Evolutionary conservation across 768 basidiomycete species (phyloP).

Genomic region (Phylloporus sp.): DNA sequence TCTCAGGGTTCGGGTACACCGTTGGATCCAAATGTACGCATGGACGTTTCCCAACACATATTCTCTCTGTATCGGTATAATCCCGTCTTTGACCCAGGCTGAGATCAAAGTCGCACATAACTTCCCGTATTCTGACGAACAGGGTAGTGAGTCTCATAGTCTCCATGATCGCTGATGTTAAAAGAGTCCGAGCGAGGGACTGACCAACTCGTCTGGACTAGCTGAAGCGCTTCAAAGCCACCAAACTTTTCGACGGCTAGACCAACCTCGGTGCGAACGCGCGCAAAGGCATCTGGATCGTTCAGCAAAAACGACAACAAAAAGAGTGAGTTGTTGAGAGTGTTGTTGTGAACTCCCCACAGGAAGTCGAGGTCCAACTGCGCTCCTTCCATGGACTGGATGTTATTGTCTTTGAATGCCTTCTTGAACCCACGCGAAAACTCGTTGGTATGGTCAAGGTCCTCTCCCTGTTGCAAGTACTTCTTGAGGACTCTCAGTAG

Average conservation of each 20-base stretch:
- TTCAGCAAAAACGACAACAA: conserved; percentile 34
- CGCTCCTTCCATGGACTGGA: conserved; percentile 15
- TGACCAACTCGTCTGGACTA: conserved; percentile 11
- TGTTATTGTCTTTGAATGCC: no score
- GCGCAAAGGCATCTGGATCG: conserved; percentile 39
- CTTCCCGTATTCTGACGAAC: conserved; percentile 15
- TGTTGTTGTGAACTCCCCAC: conserved; percentile 22
- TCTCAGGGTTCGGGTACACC: conserved; percentile 8
- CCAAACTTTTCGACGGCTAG: no score
- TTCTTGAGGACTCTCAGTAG: conserved; percentile 6
- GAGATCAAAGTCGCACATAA: conserved; percentile 15
- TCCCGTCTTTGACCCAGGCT: conserved; percentile 1
- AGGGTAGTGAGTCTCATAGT: no score
- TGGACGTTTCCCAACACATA: conserved; percentile 16
- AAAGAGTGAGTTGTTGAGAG: conserved; percentile 17
- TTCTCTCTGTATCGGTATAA: conserved; percentile 18
- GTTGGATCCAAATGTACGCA: conserved; percentile 17
- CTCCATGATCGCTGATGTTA: conserved; percentile 23
- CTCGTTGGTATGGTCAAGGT: not conserved
- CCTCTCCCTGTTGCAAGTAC: conserved; percentile 12
- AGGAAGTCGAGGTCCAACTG: conserved; percentile 17
- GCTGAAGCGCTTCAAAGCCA: conserved; percentile 9
- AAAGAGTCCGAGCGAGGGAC: conserved; percentile 11
- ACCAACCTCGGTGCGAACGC: conserved; percentile 47
- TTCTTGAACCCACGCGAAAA: conserved; percentile 14